These are phyloP conservation scores for Camelina hispida DNA, from an alignment of 345 rosid genomes.

Conservation along the genomic window DNA sequence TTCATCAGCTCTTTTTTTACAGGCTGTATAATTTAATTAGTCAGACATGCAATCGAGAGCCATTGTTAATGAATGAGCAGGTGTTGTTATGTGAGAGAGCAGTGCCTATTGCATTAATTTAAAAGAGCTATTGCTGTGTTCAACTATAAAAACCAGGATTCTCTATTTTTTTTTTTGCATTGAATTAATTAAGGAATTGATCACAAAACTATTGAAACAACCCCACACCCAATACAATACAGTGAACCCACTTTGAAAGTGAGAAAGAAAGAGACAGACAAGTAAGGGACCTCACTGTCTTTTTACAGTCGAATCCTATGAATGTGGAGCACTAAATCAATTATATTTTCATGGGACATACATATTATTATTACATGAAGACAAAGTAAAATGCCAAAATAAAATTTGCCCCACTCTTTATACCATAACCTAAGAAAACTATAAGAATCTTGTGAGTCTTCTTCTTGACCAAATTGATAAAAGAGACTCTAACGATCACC, in stretches of 20 bases:
- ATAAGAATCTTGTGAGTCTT: constrained; percentile 1
- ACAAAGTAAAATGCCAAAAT: constrained; percentile 31
- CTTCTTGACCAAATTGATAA: constrained; percentile 12
- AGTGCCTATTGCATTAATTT: constrained; percentile 31
- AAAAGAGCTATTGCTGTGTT: constrained; percentile 11
- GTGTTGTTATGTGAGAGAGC: constrained; percentile 9
- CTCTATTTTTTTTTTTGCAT: constrained; percentile 14
- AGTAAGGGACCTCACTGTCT: constrained; percentile 21
- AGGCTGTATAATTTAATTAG: constrained; percentile 21
- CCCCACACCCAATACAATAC: constrained; percentile 5
- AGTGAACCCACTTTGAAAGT: constrained; percentile 3
- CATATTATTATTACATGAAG: not conserved
- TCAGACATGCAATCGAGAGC: constrained; percentile 17
- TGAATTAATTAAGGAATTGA: constrained; percentile 19
- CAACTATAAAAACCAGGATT: constrained; percentile 19
- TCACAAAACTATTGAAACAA: constrained; percentile 15
- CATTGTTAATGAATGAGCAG: constrained; percentile 28
- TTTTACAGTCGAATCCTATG: constrained; percentile 40
- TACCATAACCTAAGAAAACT: constrained; percentile 16
- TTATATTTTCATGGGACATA: constrained; percentile 31
- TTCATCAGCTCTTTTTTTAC: constrained; percentile 1
- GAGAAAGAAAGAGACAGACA: constrained; percentile 18
- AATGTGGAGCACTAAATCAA: constrained; percentile 29
- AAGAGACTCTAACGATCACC: not conserved
- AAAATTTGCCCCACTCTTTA: constrained; percentile 8